A percentile compares a stretch with the other conserved stretches of the same genome.
These are phyloP conservation scores for Alternaria conjuncta DNA, from an alignment of 2,329 filamentous ascomycete species.

Conservation along the genomic window DNA sequence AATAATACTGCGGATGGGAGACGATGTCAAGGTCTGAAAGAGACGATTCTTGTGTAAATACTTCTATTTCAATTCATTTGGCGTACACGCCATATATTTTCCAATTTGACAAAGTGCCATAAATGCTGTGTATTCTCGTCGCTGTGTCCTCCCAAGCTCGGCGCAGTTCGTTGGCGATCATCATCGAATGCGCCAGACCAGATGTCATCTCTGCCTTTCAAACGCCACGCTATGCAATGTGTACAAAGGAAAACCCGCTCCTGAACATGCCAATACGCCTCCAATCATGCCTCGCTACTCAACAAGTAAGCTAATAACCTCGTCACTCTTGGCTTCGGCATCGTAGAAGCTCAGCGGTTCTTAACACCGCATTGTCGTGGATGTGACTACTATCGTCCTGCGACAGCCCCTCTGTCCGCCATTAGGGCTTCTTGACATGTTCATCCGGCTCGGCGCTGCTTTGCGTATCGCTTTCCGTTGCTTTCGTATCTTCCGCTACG, in stretches of 20 bases:
- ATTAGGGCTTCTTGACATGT: background rate
- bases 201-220: background rate
- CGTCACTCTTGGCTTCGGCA: background rate
- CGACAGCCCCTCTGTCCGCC: background rate
- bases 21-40: background rate
- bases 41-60: slow-evolving; percentile 1
- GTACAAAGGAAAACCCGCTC: background rate
- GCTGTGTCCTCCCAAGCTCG: background rate
- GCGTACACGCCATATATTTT: background rate
- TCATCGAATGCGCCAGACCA: background rate
- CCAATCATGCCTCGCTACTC: background rate
- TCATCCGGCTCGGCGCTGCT: background rate
- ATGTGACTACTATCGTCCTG: background rate
- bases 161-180: background rate
- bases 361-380: background rate
- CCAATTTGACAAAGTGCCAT: background rate
- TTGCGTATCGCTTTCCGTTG: background rate
- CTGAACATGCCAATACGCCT: fast-evolving
- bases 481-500: background rate
- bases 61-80: background rate
- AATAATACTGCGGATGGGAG: background rate
- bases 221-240: background rate
- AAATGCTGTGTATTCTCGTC: too few relatives aligned
- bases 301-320: fast-evolving
- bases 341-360: background rate